phyloP scores from a whole-genome alignment of 805 yeast species.

The Schwanniomyces polymorphus region DNA sequence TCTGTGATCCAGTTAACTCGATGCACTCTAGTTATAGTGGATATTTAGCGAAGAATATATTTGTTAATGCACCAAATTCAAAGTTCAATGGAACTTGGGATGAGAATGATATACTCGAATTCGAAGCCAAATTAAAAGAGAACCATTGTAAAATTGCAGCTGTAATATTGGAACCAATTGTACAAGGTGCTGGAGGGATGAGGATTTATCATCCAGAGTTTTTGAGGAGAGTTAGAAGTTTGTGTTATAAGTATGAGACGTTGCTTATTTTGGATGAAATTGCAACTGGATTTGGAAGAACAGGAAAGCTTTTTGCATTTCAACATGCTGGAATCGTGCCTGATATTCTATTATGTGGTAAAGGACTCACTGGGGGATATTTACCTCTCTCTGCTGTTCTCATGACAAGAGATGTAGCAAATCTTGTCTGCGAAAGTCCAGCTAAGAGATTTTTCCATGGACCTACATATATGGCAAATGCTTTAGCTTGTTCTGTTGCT shows the following conservation, averaged over 20 bases:
- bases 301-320: slow-evolving; percentile 50
- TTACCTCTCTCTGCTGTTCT: slow-evolving; percentile 90
- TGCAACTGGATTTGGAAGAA: slow-evolving; percentile 58
- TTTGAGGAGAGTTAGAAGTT: slow-evolving; percentile 41
- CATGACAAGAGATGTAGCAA: slow-evolving; percentile 85
- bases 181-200: slow-evolving; percentile 97
- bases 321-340: slow-evolving; percentile 46
- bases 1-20: slow-evolving; percentile 28
- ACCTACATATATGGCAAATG: slow-evolving; percentile 97
- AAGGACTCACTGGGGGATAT: slow-evolving; percentile 48
- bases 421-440: slow-evolving; percentile 86
- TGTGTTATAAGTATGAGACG: slow-evolving; percentile 54
- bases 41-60: slow-evolving; percentile 22
- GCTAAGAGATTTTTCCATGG: slow-evolving; percentile 54
- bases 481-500: slow-evolving; percentile 89
- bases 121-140: background rate
- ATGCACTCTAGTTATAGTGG: slow-evolving; percentile 31
- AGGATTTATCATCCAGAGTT: slow-evolving; percentile 73
- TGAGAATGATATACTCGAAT: slow-evolving; percentile 5
- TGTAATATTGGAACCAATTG: slow-evolving; percentile 89
- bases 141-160: slow-evolving; percentile 75
- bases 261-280: slow-evolving; percentile 54
- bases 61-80: slow-evolving; percentile 21
- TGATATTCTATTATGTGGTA: slow-evolving; percentile 50
- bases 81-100: slow-evolving; percentile 13